Evolutionary conservation across 305 asterid genomes (phyloP).

Genomic region (Fraxinus nigra): DNA sequence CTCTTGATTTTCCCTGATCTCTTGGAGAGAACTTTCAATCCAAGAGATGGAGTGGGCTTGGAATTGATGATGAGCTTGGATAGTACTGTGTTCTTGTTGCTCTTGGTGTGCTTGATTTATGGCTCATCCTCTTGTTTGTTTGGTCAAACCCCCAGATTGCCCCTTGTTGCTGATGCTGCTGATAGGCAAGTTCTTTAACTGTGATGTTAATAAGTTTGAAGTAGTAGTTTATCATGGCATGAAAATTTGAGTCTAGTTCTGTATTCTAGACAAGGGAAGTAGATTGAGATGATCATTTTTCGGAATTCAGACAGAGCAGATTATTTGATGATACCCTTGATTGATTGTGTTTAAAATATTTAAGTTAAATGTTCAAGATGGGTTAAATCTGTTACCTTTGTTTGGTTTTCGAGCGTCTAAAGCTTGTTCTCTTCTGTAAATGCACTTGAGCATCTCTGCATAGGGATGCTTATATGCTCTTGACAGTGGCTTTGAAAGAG

Average conservation of each 20-base stretch:
- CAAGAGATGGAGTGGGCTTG: constrained; percentile 78
- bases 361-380: not conserved
- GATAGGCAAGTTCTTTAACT: constrained; percentile 81
- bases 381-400: too few relatives aligned
- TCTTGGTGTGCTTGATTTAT: constrained; percentile 67
- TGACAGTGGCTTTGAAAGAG: not conserved
- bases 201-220: not conserved
- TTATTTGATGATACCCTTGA: not conserved
- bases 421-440: not conserved
- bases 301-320: not conserved
- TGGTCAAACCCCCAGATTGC: constrained; percentile 85
- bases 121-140: constrained; percentile 77
- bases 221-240: not conserved
- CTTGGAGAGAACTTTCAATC: constrained; percentile 72
- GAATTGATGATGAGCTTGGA: constrained; percentile 84
- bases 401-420: not conserved
- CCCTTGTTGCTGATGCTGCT: constrained; percentile 93
- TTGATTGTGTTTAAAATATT: not conserved
- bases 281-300: not conserved
- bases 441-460: not conserved
- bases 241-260: not conserved
- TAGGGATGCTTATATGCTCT: not conserved
- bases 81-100: constrained; percentile 90
- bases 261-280: not conserved
- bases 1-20: constrained; percentile 88